Percentiles rank a stretch among this genome's conserved stretches.
phyloP scores from a whole-genome alignment of 2,329 filamentous ascomycete genomes.

The Scedosporium aurantiacum region DNA sequence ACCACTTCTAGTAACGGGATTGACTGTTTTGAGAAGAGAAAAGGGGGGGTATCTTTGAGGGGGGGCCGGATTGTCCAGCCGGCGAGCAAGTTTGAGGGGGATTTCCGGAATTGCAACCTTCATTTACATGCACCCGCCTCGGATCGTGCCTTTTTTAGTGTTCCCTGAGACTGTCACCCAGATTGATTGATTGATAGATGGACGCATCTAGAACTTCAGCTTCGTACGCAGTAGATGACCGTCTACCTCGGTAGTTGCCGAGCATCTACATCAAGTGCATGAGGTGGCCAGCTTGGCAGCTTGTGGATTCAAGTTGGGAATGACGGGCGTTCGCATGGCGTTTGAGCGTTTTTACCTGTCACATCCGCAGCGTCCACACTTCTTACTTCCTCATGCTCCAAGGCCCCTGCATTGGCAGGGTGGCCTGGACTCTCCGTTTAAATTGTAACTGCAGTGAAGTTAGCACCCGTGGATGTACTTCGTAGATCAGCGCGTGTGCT shows the following conservation, averaged over 20 bases:
- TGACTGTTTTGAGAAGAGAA: too few relatives aligned
- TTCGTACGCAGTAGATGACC: not conserved
- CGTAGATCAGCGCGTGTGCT: too few relatives aligned
- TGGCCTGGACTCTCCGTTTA: too few relatives aligned
- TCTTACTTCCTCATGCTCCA: too few relatives aligned
- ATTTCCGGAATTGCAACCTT: not conserved
- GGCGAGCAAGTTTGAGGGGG: not conserved
- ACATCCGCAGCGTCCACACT: too few relatives aligned
- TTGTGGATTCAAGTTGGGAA: too few relatives aligned
- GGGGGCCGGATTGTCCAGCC: not conserved
- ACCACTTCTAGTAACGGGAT: too few relatives aligned
- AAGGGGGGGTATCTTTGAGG: not conserved
- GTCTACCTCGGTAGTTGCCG: not conserved
- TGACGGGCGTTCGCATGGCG: too few relatives aligned
- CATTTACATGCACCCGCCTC: not conserved
- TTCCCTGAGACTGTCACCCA: not conserved
- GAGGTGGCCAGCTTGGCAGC: not conserved
- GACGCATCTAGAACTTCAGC: not conserved
- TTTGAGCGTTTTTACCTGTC: too few relatives aligned
- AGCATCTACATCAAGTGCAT: not conserved
- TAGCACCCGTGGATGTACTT: too few relatives aligned
- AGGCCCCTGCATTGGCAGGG: too few relatives aligned
- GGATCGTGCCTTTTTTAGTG: not conserved
- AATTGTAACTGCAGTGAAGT: too few relatives aligned
- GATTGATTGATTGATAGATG: not conserved